Evolutionary conservation across 371 early-diverging fungal species (phyloP), one percentile per base, ranked within the genome.

Genomic region (Apophysomyces trapeziformis): DNA sequence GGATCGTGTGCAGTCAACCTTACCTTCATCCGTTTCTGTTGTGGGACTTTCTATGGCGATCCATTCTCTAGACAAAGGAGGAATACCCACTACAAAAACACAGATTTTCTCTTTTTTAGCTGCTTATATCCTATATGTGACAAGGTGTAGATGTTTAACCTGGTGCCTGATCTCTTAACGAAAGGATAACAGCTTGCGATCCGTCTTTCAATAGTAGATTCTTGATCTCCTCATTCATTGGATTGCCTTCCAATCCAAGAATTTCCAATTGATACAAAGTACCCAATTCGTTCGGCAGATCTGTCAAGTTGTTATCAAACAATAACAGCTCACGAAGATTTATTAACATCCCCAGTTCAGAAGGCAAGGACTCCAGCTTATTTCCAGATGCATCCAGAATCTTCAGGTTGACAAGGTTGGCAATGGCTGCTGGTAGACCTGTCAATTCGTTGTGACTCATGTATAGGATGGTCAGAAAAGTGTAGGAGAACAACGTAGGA

Each of bases 201-300:
- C 98, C 99, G 43, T 96, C 95, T 68, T 95, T 93, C 46, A 94
- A 90, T 57, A 96, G 74, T 39, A 98, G 68, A 2, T 83, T 82
- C 67, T 88, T 87, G 39, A 98, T 77, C 18, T 95, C 94, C 36
- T 96, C 93, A 58, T 92, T 82, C 59, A 99, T 71, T 4, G 99
- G 99, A 79, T 99, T 99, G 13, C 99, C 99, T 72, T 99, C 96
- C 32, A 99, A 68, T 4, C 99, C 98, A 38, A 99, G 80, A 3
- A 84, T 90, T 65, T 98, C 97, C 58, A 99, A 77, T 71, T 95
- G 94, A 72, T 90, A 98, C 56, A 99, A 81, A 9, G 89, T 89
- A 6, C 99, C 99, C 54, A 99, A 79, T 78, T 99, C 99, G 58
- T 84, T 79, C 7, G 99, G 99, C 54, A 99, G 69, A 14, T 86